phyloP scores from a whole-genome alignment of 2,329 filamentous ascomycete genomes.

The Incumbomyces delicatus region DNA sequence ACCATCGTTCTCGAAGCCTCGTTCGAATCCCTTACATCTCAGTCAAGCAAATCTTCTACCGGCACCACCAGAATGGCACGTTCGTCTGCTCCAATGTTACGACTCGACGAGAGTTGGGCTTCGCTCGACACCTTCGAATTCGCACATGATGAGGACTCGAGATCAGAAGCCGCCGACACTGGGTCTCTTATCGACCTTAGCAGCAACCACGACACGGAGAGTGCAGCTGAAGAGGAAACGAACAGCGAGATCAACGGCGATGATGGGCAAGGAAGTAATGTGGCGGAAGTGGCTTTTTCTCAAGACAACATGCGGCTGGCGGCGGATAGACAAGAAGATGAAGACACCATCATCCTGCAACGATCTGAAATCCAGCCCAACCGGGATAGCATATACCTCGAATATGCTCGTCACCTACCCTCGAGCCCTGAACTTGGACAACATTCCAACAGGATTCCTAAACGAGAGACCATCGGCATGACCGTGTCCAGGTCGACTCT shows the following conservation, averaged over 20 bases:
- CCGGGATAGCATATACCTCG: not conserved
- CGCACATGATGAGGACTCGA: slow-evolving; percentile 36
- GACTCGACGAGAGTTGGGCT: slow-evolving; percentile 38
- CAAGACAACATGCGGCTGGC: slow-evolving; percentile 8
- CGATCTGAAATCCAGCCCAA: not conserved
- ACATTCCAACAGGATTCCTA: not conserved
- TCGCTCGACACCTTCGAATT: slow-evolving; percentile 34
- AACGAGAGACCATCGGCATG: slow-evolving; percentile 22
- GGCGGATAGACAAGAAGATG: not conserved
- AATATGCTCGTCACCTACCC: not conserved
- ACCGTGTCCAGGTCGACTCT: slow-evolving; percentile 37
- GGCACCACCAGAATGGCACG: slow-evolving; percentile 10
- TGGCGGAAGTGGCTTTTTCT: slow-evolving; percentile 16
- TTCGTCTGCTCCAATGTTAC: slow-evolving; percentile 12
- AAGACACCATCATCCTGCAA: slow-evolving; percentile 2
- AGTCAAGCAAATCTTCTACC: slow-evolving; percentile 12
- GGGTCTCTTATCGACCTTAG: slow-evolving; percentile 35
- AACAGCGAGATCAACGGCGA: slow-evolving; percentile 28
- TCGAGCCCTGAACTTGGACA: not conserved
- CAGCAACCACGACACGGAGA: slow-evolving; percentile 35
- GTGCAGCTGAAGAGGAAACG: slow-evolving; percentile 31
- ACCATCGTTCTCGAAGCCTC: slow-evolving; percentile 11
- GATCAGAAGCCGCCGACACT: slow-evolving; percentile 35
- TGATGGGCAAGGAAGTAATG: slow-evolving; percentile 21
- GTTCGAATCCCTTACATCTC: slow-evolving; percentile 17